Conservation (phyloP, 2,329 filamentous ascomycete genomes). For the Penicillium aurantiogriseum region DNA sequence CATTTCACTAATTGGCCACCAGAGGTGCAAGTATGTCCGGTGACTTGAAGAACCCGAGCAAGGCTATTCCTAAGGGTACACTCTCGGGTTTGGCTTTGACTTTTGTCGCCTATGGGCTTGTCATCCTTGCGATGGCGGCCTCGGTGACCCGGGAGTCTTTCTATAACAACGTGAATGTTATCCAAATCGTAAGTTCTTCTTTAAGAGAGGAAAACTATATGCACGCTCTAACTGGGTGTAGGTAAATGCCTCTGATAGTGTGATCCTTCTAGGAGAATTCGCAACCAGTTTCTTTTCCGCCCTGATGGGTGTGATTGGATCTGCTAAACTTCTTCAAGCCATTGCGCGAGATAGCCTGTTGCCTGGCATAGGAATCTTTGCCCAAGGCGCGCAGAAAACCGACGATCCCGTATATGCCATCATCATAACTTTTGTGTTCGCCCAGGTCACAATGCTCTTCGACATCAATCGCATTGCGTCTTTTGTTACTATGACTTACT, state of each 20-base stretch:
- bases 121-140: conserved; percentile 74
- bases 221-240: conserved; percentile 25
- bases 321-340: conserved; percentile 80
- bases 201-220: neutral
- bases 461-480: conserved; percentile 87
- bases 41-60: conserved; percentile 77
- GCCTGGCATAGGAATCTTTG: conserved; percentile 72
- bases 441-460: conserved; percentile 76
- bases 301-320: conserved; percentile 82
- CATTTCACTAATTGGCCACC: conserved; percentile 42
- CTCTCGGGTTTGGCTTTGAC: conserved; percentile 74
- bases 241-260: conserved; percentile 70
- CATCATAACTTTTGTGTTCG: conserved; percentile 69
- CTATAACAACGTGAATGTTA: conserved; percentile 72
- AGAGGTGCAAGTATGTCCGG: conserved; percentile 86
- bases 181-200: conserved; percentile 59
- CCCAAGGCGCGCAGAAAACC: conserved; percentile 66
- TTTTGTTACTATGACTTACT: conserved; percentile 85
- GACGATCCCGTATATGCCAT: conserved; percentile 79
- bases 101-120: conserved; percentile 70
- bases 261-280: conserved; percentile 79
- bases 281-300: conserved; percentile 81
- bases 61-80: conserved; percentile 80
- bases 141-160: conserved; percentile 73
- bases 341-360: conserved; percentile 75